These are phyloP conservation scores for Pistacia vera DNA, from an alignment of 345 rosid species.

Conservation along the genomic window DNA sequence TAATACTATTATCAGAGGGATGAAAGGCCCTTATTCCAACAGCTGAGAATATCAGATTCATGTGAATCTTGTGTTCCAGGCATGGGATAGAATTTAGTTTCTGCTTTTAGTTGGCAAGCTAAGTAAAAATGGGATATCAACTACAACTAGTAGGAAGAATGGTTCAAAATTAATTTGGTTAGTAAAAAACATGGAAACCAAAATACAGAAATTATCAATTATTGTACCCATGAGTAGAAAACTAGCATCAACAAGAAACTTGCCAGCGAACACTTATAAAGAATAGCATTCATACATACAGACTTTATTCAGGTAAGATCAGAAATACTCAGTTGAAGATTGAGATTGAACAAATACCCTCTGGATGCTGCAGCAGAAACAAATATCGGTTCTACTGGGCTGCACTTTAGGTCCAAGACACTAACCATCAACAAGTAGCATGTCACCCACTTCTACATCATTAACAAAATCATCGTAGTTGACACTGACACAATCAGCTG, in stretches of 20 bases:
- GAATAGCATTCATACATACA: not conserved
- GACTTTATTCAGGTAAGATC: not conserved
- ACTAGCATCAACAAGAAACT: not conserved
- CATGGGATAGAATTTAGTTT: not conserved
- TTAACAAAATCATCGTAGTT: slow-evolving; percentile 96
- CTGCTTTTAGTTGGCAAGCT: not conserved
- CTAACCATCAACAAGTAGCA: slow-evolving; percentile 99
- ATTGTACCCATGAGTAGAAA: not conserved
- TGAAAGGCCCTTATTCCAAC: not conserved
- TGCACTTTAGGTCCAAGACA: slow-evolving; percentile 74
- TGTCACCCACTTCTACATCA: slow-evolving; percentile 92
- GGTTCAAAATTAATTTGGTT: not conserved
- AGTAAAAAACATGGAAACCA: no score
- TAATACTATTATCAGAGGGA: not conserved
- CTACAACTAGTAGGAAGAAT: not conserved
- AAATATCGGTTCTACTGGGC: slow-evolving; percentile 79
- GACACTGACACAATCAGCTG: slow-evolving; percentile 85
- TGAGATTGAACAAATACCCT: slow-evolving; percentile 31
- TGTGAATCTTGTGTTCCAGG: not conserved
- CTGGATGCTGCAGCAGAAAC: slow-evolving; percentile 74
- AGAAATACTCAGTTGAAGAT: not conserved
- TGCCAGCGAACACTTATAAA: not conserved
- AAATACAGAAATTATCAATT: no score
- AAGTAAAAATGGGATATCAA: not conserved
- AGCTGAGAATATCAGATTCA: not conserved